Base-by-base conservation (phyloP, 352 stramenopile species). In the Globisporangium echinulatum region DNA sequence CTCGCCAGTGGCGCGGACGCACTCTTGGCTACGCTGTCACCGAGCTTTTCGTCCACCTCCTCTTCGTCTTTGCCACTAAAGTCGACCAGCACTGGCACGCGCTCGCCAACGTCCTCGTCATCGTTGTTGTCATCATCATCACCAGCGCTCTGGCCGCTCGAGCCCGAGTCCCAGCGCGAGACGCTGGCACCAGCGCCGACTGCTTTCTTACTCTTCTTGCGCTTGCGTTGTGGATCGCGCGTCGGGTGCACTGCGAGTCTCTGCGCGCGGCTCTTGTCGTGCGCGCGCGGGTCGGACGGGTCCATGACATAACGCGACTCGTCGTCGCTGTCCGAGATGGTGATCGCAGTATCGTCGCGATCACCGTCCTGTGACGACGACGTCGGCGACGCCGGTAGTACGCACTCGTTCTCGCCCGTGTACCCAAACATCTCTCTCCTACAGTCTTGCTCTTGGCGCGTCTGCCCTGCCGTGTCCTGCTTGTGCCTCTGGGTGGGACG, bases 151-250 rank as follows among this genome's bases (percentile, higher is more conserved):
- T 55, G 17, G 8, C 37, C 53, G 9, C 39, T 65, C 33, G 68
- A 66, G n/a, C 86, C 78, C 59, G 68, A 77, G 69, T 90, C 80
- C 78, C 76, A 88, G n/a, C 76, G 76, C 9, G 76, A 86, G 54
- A 61, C 61, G 25, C 38, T 48, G 38, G 39, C 49, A 4, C 54
- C 55, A 51, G 44, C 50, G 2, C 42, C 46, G 7, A 64, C 49
- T 8, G 39, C 52, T 11, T 56, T 54, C 37, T 54, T 52, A 44
- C 33, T 55, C 64, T 71, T 76, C 60, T 64, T 65, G 67, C 59
- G n/a, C 44, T 37, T 25, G 7, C 33, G 43, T 10, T 19, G 17
- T 17, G 50, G 51, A 33, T 62, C 51, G 14, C 68, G 68, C 4
- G 69, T 79, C 9, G 72, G 67, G 44, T 74, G 69, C 40, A 76